Percentiles rank a stretch among this genome's conserved stretches.
Conservation (phyloP, 2,329 filamentous ascomycete species). For the Diaporthe velutina region DNA sequence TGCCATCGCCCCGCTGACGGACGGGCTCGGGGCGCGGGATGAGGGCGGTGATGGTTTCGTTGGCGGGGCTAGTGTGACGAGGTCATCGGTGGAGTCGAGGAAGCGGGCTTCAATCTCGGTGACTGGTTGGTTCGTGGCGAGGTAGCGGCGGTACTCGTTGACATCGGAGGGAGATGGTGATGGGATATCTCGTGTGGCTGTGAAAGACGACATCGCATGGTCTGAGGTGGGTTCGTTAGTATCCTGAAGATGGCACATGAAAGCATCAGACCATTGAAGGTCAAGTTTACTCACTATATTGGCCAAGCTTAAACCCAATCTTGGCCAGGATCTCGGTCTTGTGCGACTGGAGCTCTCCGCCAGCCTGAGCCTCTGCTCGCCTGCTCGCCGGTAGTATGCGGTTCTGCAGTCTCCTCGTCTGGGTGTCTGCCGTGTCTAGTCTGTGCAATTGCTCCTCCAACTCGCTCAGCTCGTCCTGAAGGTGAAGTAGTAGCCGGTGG, state of each 20-base stretch:
- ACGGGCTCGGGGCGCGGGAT: slow-evolving; percentile 35
- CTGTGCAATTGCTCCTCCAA: slow-evolving; percentile 82
- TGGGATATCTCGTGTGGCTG: slow-evolving; percentile 62
- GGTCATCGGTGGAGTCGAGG: slow-evolving; percentile 66
- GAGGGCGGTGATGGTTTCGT: slow-evolving; percentile 18
- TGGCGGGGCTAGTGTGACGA: slow-evolving; percentile 57
- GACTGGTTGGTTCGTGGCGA: slow-evolving; percentile 65
- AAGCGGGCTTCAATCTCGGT: slow-evolving; percentile 71
- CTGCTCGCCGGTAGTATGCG: slow-evolving; percentile 70
- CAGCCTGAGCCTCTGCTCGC: slow-evolving; percentile 66
- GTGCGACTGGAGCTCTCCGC: slow-evolving; percentile 70
- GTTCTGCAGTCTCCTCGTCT: slow-evolving; percentile 56
- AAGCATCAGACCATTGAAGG: background rate
- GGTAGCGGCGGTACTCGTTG: slow-evolving; percentile 63
- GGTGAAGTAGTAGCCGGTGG: slow-evolving; percentile 83
- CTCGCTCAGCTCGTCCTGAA: slow-evolving; percentile 87
- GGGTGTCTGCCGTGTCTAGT: slow-evolving; percentile 73
- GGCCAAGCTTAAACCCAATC: slow-evolving; percentile 74
- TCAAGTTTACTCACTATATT: slow-evolving; percentile 69
- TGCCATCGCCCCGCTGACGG: background rate
- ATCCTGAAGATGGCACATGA: background rate
- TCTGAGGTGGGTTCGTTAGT: slow-evolving; percentile 54
- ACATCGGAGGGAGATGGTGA: slow-evolving; percentile 61
- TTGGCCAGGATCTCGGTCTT: slow-evolving; percentile 72
- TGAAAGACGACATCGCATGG: slow-evolving; percentile 71